Conservation (phyloP, 108 stramenopile species). For the Nitzschia putrida region DNA sequence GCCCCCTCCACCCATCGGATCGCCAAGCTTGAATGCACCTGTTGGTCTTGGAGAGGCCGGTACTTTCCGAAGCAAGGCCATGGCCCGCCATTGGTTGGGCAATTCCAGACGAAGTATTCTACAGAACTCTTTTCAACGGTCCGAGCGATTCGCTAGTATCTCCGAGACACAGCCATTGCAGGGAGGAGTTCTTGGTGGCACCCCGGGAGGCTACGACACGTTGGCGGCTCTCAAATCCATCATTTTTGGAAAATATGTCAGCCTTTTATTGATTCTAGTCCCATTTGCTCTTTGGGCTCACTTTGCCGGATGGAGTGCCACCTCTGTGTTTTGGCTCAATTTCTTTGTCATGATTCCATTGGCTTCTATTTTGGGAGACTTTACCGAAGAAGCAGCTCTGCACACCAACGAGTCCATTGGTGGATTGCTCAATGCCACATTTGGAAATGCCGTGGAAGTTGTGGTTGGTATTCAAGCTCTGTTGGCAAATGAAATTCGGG, state of each 20-base stretch:
- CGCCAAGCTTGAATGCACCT: background rate
- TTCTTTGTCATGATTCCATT: conserved; percentile 93
- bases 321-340: conserved; percentile 82
- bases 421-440: conserved; percentile 95
- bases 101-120: conserved; percentile 17
- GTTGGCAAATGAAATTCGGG: conserved; percentile 75
- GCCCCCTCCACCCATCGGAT: background rate
- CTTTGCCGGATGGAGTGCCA: conserved; percentile 55
- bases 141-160: background rate
- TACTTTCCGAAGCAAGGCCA: conserved; percentile 21
- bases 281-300: conserved; percentile 72
- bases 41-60: conserved; percentile 8
- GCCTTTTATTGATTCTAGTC: conserved; percentile 60
- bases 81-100: conserved; percentile 21
- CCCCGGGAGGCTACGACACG: background rate
- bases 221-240: conserved; percentile 10
- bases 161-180: background rate
- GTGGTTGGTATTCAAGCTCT: conserved; percentile 89
- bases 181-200: background rate
- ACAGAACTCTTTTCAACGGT: background rate
- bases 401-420: conserved; percentile 96
- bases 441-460: conserved; percentile 96
- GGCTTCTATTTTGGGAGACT: conserved; percentile 90
- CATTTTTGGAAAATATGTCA: conserved; percentile 61
- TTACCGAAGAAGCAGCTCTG: conserved; percentile 94